Conservation (phyloP, 2,329 filamentous ascomycete genomes). For the Zymoseptoria ardabiliae region DNA sequence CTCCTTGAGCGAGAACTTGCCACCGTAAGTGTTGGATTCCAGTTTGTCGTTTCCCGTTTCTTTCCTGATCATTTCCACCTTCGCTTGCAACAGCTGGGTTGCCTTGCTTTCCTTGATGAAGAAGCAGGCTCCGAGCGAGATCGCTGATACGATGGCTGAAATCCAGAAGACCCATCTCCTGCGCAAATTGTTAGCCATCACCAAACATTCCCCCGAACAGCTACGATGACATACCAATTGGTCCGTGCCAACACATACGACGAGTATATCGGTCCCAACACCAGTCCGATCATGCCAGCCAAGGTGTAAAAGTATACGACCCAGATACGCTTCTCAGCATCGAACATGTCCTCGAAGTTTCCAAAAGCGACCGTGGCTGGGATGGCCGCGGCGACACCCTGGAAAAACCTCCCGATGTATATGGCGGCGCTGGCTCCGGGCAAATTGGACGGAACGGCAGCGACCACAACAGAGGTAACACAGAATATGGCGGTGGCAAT, state of each 20-base stretch:
- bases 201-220: not conserved
- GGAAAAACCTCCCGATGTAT: constrained; percentile 36
- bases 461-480: constrained; percentile 33
- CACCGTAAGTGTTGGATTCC: constrained; percentile 1
- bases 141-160: constrained; percentile 34
- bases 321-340: constrained; percentile 26
- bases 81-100: constrained; percentile 33
- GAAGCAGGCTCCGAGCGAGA: constrained; percentile 30
- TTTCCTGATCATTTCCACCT: constrained; percentile 27
- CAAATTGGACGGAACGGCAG: constrained; percentile 19
- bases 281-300: constrained; percentile 36
- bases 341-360: constrained; percentile 44
- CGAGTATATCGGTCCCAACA: constrained; percentile 39
- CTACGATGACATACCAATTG: not conserved
- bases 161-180: constrained; percentile 42
- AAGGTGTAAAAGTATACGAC: constrained; percentile 42
- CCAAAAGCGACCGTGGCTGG: constrained; percentile 42
- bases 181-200: constrained; percentile 14
- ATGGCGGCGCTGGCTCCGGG: constrained; percentile 22
- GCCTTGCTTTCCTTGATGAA: constrained; percentile 39
- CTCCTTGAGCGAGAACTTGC: constrained; percentile 15
- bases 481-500: constrained; percentile 26
- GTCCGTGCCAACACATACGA: constrained; percentile 29
- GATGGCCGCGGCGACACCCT: constrained; percentile 40
- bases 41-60: constrained; percentile 19